A percentile compares a stretch with the other conserved stretches of the same genome.
phyloP scores from a whole-genome alignment of 2,329 filamentous ascomycete genomes.

The Alternaria incomplexa region DNA sequence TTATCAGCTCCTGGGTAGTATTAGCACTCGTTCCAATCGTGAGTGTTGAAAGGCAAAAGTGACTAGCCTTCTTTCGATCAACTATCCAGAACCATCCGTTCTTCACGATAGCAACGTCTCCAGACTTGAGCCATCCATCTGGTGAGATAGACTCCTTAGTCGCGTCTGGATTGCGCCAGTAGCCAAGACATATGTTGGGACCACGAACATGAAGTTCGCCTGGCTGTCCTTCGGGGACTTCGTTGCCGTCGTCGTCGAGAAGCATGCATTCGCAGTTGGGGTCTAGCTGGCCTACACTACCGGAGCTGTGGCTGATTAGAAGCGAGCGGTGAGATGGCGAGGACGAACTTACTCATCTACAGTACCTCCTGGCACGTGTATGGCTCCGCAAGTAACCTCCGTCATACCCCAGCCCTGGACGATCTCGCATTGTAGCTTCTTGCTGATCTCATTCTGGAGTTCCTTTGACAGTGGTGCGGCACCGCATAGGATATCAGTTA shows the following conservation, averaged over 20 bases:
- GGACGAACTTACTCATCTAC: conserved; percentile 38
- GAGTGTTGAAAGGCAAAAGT: background rate
- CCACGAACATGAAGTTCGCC: conserved; percentile 51
- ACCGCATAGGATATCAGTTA: conserved; percentile 50
- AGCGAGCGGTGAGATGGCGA: background rate
- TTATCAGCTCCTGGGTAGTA: conserved; percentile 46
- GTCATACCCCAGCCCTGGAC: conserved; percentile 53
- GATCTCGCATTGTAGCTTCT: conserved; percentile 44
- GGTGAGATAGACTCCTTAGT: conserved; percentile 46
- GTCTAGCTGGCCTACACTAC: conserved; percentile 49
- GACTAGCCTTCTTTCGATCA: conserved; percentile 42
- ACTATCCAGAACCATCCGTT: conserved; percentile 48
- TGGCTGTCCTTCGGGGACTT: conserved; percentile 46
- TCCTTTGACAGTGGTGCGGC: conserved; percentile 53
- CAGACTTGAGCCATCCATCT: conserved; percentile 50
- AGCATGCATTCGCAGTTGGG: conserved; percentile 51
- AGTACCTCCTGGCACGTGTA: conserved; percentile 44
- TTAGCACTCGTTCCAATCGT: background rate
- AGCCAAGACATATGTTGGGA: conserved; percentile 50
- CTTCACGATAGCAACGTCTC: conserved; percentile 42
- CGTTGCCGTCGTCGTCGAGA: conserved; percentile 52
- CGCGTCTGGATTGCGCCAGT: conserved; percentile 50
- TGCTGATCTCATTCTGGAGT: conserved; percentile 49
- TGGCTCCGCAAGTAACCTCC: conserved; percentile 51
- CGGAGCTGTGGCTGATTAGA: conserved; percentile 31